Evolutionary conservation across 306 rosid species (phyloP).

Genomic region (Acacia melanoxylon): DNA sequence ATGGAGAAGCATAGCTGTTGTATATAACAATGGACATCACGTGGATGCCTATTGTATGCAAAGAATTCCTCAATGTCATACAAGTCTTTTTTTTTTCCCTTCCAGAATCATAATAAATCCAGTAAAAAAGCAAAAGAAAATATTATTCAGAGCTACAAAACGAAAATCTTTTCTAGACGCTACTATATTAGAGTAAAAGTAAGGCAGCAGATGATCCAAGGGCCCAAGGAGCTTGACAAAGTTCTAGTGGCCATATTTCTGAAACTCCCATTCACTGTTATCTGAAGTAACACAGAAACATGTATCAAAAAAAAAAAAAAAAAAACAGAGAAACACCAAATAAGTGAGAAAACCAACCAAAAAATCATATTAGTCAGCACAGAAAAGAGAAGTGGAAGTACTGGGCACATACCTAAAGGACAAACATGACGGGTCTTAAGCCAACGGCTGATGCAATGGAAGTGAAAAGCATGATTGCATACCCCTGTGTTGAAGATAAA

Average conservation of each 20-base stretch:
- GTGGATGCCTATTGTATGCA: not conserved
- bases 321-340: slow-evolving; percentile 32
- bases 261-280: slow-evolving; percentile 96
- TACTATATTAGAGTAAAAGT: not conserved
- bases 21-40: not conserved
- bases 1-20: not conserved
- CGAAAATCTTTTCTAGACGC: not conserved
- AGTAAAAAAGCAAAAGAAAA: slow-evolving; percentile 5
- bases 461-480: slow-evolving; percentile 88
- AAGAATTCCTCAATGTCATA: not conserved
- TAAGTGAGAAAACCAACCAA: not conserved
- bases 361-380: slow-evolving; percentile 19
- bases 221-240: not conserved
- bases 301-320: too few species aligned
- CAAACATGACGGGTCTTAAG: slow-evolving; percentile 94
- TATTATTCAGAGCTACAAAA: slow-evolving; percentile 1
- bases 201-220: slow-evolving; percentile 7
- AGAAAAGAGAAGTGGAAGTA: slow-evolving; percentile 20
- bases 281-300: slow-evolving; percentile 46
- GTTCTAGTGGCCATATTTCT: slow-evolving; percentile 88
- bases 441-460: slow-evolving; percentile 96
- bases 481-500: slow-evolving; percentile 34
- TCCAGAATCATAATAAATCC: not conserved
- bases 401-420: slow-evolving; percentile 59
- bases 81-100: not conserved